phyloP scores from a whole-genome alignment of 352 stramenopile species.

The Globisporangium splendens region DNA sequence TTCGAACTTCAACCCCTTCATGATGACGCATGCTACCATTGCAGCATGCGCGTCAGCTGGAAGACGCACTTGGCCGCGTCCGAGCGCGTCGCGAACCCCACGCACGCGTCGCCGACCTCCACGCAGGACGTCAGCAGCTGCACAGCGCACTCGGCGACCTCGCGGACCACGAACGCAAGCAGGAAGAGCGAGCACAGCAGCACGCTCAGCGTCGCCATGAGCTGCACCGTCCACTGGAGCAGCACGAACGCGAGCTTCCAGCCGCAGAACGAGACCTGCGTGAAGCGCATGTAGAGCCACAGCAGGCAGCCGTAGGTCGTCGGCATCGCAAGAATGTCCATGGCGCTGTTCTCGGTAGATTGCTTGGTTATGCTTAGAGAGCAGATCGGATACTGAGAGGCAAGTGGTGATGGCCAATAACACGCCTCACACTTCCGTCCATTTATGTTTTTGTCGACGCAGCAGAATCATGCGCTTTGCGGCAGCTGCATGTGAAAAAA shows the following conservation, averaged over 20 bases:
- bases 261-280: constrained; percentile 8
- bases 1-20: not conserved
- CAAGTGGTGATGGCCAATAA: no score
- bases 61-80: constrained; percentile 4
- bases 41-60: constrained; percentile 9
- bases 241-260: constrained; percentile 12
- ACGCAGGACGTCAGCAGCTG: constrained; percentile 4
- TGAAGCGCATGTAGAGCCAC: constrained; percentile 4
- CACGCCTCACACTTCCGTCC: no score
- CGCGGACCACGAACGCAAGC: constrained; percentile 9
- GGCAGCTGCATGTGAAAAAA: no score
- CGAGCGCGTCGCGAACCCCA: constrained; percentile 7
- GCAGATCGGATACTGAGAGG: no score
- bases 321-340: no score
- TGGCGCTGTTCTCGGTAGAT: no score
- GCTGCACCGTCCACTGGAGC: not conserved
- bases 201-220: constrained; percentile 2
- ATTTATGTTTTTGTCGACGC: no score
- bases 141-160: not conserved
- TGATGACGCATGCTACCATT: no score
- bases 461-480: no score
- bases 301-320: no score
- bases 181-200: constrained; percentile 8
- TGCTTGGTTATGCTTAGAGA: no score
- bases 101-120: not conserved